Base-by-base conservation (phyloP, 2,329 filamentous ascomycete species). In the Onygenales sp. region DNA sequence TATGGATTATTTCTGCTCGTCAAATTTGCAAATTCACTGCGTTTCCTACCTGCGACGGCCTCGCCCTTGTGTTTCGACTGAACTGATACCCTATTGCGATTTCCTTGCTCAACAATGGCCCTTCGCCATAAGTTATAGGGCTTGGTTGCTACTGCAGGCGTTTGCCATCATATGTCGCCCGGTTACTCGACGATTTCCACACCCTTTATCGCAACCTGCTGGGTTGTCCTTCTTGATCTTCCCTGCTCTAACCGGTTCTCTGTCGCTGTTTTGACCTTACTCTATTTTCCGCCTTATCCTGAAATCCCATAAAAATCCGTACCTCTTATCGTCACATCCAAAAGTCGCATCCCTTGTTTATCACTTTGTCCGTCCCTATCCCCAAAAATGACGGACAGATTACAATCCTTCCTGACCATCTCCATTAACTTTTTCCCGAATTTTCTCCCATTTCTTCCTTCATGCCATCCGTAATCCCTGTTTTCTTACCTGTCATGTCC, bases 231-330 rank as follows among this genome's bases (percentile, higher is more conserved):
- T 57, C 57, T 54, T 54, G 52, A 55, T 57, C 51, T 49, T 59
- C 54, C 54, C 52, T 56, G 56, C 56, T 54, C 55, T 54, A 53
- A 51, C 51, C 55, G 56, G 54, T 57, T 55, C 54, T 54, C 53
- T 39, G 55, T 55, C 57, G 27, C 55, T 55, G 40, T 50, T 59
- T 46, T 48, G 53, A 21, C 47, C 51, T 56, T 51, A 57, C 52
- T 51, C 58, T 52, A 51, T 45, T 49, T 52, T 51, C 49, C 49
- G 37, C 44, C 49, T 32, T 47, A 42, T 37, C 27, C 21, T 42
- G 43, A 40, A 45, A 31, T 53, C 37, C 49, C 52, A 37, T 52
- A 53, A 53, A 58, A 58, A 46, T 46, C 48, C 48, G 14, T 37
- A 59, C 55, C 42, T 52, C 45, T 46, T 46, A 45, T 46, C 14